Percentiles rank a stretch among this genome's conserved stretches.
Conservation (phyloP, 345 rosid species). For the Litchi chinensis region DNA sequence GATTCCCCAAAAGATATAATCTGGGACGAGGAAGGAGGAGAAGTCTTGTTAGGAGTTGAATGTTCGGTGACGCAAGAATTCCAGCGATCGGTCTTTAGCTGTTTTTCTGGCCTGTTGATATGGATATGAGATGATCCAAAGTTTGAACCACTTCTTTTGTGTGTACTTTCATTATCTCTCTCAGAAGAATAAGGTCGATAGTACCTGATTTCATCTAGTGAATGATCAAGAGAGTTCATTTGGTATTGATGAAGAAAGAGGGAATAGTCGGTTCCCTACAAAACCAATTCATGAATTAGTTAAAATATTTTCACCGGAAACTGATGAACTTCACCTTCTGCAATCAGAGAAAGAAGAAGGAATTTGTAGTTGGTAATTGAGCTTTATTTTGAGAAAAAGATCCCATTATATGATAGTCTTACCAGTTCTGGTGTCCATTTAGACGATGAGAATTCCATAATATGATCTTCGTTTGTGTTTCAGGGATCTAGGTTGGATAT, state of each 20-base stretch:
- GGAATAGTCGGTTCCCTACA: conserved; percentile 39
- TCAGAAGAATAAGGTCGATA: conserved; percentile 30
- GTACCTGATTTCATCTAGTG: conserved; percentile 33
- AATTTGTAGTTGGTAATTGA: not conserved
- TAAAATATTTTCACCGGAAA: not conserved
- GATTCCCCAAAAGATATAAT: conserved; percentile 44
- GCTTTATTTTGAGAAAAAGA: not conserved
- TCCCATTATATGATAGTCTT: not conserved
- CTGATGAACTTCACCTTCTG: not conserved
- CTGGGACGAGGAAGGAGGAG: conserved; percentile 34
- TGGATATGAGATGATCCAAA: not conserved
- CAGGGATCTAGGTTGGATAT: too few relatives aligned
- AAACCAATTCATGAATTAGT: not conserved
- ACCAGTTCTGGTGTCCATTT: conserved; percentile 44
- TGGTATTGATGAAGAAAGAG: conserved; percentile 27
- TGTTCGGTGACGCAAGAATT: conserved; percentile 27
- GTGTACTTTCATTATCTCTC: conserved; percentile 19
- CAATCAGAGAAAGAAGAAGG: not conserved
- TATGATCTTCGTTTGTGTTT: too few relatives aligned
- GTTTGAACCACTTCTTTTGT: not conserved
- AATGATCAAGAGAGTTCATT: conserved; percentile 26
- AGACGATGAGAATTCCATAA: conserved; percentile 35
- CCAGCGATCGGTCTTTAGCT: conserved; percentile 35
- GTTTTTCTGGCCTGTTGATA: conserved; percentile 35
- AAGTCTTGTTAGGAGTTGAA: conserved; percentile 22